Evolutionary conservation across 2,329 filamentous ascomycete genomes (phyloP).

Genomic region (Fusarium torreyae): DNA sequence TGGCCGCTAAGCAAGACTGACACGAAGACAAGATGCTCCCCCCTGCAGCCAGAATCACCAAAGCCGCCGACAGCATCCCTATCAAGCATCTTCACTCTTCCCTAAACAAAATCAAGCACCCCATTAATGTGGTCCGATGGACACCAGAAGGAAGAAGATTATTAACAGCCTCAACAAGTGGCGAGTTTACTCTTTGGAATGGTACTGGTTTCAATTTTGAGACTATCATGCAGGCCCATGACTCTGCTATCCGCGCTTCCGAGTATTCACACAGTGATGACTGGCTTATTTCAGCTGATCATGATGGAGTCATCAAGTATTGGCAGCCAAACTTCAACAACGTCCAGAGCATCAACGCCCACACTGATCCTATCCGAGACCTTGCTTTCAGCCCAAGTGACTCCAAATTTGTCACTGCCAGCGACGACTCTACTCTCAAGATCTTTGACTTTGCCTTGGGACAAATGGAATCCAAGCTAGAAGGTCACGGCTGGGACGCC

Average conservation of each 20-base stretch:
- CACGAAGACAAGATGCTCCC: constrained; percentile 79
- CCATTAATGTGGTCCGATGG: constrained; percentile 97
- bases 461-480: constrained; percentile 84
- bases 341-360: constrained; percentile 92
- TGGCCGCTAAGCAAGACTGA: constrained; percentile 31
- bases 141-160: constrained; percentile 94
- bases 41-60: constrained; percentile 80
- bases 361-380: constrained; percentile 90
- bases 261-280: constrained; percentile 96
- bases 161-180: constrained; percentile 93
- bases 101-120: constrained; percentile 97
- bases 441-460: constrained; percentile 96
- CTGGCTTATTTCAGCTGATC: constrained; percentile 96
- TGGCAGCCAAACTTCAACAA: constrained; percentile 99
- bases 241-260: constrained; percentile 85
- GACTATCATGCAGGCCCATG: constrained; percentile 98
- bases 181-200: constrained; percentile 99
- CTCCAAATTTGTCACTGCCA: constrained; percentile 95
- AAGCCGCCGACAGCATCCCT: constrained; percentile 88
- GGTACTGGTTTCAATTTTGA: constrained; percentile 99
- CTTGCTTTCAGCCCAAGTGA: constrained; percentile 95
- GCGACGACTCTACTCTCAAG: constrained; percentile 92
- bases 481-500: constrained; percentile 97
- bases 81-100: constrained; percentile 98
- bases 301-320: constrained; percentile 96